Evolutionary conservation across 371 early-diverging fungal genomes (phyloP).

Genomic region (Fennellomyces sp.): DNA sequence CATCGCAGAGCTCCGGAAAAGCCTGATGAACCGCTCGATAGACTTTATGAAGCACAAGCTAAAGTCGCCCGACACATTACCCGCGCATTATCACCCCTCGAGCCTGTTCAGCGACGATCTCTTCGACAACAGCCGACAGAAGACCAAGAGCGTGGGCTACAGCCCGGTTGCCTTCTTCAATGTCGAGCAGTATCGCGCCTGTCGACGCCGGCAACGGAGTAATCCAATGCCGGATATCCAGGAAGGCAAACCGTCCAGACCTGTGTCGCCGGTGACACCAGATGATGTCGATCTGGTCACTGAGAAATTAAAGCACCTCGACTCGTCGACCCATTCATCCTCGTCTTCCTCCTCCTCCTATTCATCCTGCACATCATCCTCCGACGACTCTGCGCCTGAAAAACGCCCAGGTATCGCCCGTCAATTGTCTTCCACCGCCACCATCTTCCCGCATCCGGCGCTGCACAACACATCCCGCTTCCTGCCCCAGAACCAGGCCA

Average conservation of each 20-base stretch:
- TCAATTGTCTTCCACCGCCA: slow-evolving; percentile 5
- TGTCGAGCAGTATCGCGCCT: slow-evolving; percentile 10
- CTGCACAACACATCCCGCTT: slow-evolving; percentile 62
- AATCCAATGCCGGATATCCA: slow-evolving; percentile 21
- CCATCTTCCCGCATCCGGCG: slow-evolving; percentile 20
- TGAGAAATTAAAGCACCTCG: slow-evolving; percentile 2
- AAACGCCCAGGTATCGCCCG: not conserved
- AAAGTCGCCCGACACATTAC: slow-evolving; percentile 14
- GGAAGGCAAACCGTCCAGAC: slow-evolving; percentile 8
- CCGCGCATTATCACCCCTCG: slow-evolving; percentile 18
- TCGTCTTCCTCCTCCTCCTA: slow-evolving; percentile 11
- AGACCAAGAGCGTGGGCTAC: slow-evolving; percentile 23
- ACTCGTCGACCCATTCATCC: slow-evolving; percentile 4
- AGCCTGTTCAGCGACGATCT: not conserved
- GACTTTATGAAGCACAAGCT: slow-evolving; percentile 48
- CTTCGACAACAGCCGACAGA: slow-evolving; percentile 6
- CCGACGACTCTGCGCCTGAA: not conserved
- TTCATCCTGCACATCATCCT: not conserved
- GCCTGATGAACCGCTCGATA: slow-evolving; percentile 47
- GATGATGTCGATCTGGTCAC: slow-evolving; percentile 12
- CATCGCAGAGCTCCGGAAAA: slow-evolving; percentile 40
- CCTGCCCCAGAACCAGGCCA: slow-evolving; percentile 65
- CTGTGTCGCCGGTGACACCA: slow-evolving; percentile 13
- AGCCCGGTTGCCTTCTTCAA: slow-evolving; percentile 15
- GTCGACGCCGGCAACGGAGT: slow-evolving; percentile 17